phyloP scores from a whole-genome alignment of 192 early-diverging fungal species.

The Rhizoclosmatium sp. region DNA sequence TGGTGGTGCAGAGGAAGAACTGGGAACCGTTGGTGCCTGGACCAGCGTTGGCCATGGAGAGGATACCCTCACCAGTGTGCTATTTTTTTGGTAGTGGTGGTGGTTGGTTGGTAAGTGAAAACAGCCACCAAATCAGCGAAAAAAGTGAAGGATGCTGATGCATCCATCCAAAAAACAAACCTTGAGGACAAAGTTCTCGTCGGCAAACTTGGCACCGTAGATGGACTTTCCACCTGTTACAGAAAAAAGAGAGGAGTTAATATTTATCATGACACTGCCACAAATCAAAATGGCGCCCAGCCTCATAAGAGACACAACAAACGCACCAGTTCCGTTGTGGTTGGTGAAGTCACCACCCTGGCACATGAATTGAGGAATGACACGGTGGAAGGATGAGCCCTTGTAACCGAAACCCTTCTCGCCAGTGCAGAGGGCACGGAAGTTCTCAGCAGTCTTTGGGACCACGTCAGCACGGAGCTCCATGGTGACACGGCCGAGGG shows the following conservation, averaged over 20 bases:
- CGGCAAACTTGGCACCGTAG: slow-evolving; percentile 82
- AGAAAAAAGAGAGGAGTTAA: background rate
- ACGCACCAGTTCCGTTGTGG: slow-evolving; percentile 77
- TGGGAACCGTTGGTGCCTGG: slow-evolving; percentile 55
- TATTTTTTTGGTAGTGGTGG: slow-evolving; percentile 22
- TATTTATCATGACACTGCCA: too few relatives aligned
- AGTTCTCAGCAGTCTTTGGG: slow-evolving; percentile 85
- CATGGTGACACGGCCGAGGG: background rate
- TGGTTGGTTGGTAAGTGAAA: slow-evolving; percentile 46
- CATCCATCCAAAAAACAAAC: background rate
- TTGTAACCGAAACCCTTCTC: slow-evolving; percentile 86
- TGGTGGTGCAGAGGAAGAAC: slow-evolving; percentile 88
- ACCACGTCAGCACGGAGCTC: slow-evolving; percentile 53
- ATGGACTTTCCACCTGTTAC: slow-evolving; percentile 68
- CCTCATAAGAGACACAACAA: background rate
- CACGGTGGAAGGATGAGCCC: slow-evolving; percentile 82
- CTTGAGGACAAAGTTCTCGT: slow-evolving; percentile 85
- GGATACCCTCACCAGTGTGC: slow-evolving; percentile 61
- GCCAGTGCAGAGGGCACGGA: slow-evolving; percentile 67
- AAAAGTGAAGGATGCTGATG: background rate
- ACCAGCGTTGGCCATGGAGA: slow-evolving; percentile 54
- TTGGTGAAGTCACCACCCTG: slow-evolving; percentile 83
- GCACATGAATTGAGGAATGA: slow-evolving; percentile 75
- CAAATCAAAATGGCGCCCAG: background rate
- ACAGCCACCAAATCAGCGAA: slow-evolving; percentile 66